Base-by-base conservation (phyloP, 352 stramenopile species). In the Pythium rishiriense region DNA sequence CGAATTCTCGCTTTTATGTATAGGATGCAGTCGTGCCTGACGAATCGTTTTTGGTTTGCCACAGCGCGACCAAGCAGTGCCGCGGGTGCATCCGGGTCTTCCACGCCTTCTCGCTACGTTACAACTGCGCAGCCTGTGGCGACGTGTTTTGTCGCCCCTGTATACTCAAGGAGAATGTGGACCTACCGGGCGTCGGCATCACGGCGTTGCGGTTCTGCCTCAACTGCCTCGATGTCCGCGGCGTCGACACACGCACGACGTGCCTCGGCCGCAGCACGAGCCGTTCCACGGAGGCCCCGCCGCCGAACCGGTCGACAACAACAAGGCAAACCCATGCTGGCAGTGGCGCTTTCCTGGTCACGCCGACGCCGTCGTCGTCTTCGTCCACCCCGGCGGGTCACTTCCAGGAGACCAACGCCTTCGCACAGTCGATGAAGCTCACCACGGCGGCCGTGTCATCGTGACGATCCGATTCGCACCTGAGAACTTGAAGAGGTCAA, bases 91-190 rank as follows among this genome's bases (percentile, higher is more conserved):
- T 56, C 2, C 70, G 75, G 26, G 22, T 42, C 25, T 82, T 85
- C 37, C 66, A 72, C 58, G 49, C 74, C 31, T 59, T 87, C 19
- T 75, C 74, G 22, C 69, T 57, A 17, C 76, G 78, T 3, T 71
- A 72, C 64, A 85, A 88, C 62, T 88, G 79, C 58, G 66, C 72
- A 9, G 63, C 68, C 4, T 88, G 76, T 59, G 79, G 79, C 7
- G 67, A 83, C 39, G 79, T 73, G 15, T 74, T 88, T 46, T 88
- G 79, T 53, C 1, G 72, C 77, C 45, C 55, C 66, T 68, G 72
- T 28, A 42, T 73, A 31, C 4, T 19, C 17, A 57, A 74, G 1
- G 79, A 82, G 52, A 45, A 72, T 4, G 46, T 63, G 0, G 56
- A 63, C 26, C 7, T 63, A 21, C 56, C 56, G 12, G 45, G 56